Percentiles rank a stretch among this genome's conserved stretches.
These are phyloP conservation scores for Lepiota venenata DNA, from an alignment of 768 basidiomycete genomes.

Conservation along the genomic window DNA sequence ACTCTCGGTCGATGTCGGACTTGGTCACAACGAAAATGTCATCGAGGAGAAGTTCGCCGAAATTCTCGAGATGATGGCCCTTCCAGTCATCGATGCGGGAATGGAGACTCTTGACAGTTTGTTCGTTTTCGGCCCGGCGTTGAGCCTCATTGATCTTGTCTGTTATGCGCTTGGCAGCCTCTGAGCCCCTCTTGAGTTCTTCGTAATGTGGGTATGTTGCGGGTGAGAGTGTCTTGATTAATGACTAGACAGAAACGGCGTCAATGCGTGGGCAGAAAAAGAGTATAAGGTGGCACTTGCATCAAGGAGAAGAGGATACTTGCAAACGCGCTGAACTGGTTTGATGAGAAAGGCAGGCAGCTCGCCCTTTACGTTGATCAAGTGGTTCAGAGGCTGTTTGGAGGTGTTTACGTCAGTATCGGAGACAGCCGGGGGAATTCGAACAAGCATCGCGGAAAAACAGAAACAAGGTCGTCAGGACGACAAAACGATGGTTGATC, in stretches of 20 bases:
- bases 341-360: conserved; percentile 97
- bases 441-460: conserved; percentile 5
- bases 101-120: conserved; percentile 84
- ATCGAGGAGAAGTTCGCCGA: conserved; percentile 91
- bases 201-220: conserved; percentile 67
- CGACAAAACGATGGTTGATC: conserved; percentile 20
- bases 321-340: conserved; percentile 97
- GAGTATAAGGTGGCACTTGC: conserved; percentile 42
- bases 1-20: conserved; percentile 94
- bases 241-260: conserved; percentile 42
- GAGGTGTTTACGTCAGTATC: conserved; percentile 36
- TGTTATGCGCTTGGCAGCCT: conserved; percentile 88
- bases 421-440: conserved; percentile 23
- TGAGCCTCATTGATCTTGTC: conserved; percentile 96
- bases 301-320: conserved; percentile 93
- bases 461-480: conserved; percentile 28
- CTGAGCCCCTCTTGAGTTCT: conserved; percentile 81
- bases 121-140: conserved; percentile 86
- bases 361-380: conserved; percentile 90
- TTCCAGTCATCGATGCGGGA: conserved; percentile 97
- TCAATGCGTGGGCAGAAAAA: conserved; percentile 13
- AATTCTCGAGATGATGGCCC: conserved; percentile 92
- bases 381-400: conserved; percentile 70
- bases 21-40: conserved; percentile 96
- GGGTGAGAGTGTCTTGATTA: conserved; percentile 67